Base-by-base conservation (phyloP, 192 early-diverging fungal species). In the Mortierella antarctica region DNA sequence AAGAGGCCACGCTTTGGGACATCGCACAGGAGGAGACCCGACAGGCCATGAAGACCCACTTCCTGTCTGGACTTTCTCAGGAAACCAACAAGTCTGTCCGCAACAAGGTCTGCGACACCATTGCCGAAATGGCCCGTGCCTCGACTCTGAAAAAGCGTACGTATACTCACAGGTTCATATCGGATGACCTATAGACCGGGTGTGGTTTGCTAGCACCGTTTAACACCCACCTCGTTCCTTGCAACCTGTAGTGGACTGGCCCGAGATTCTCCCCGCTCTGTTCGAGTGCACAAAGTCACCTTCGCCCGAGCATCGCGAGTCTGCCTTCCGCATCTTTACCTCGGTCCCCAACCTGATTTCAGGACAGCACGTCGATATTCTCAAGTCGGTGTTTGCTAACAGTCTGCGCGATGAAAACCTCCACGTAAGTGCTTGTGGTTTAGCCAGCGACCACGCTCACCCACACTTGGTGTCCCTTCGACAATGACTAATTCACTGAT, bases 81-180 rank as follows among this genome's bases (percentile, higher is more conserved):
- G 97, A 99, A 82, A 83, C 84, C 21, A 91, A 91, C 62, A 76
- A 85, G 67, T 84, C 85, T 12, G 91, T 94, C 31, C 90, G 96
- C 51, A 92, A 96, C 83, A 99, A 98, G 86, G 87, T 99, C 56
- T 95, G 93, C 79, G 97, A 99, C 83, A 94, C 96, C 23, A 93
- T 98, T 77, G 85, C 97, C 15, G 96, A 99, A 73, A 87, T 99
- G 55, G 90, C 93, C 69, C 90, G 89, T 75, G 86, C 88, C 62
- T 82, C 85, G 49, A 70, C 84, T 11, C 50, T 69, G 56, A 86
- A 84, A 68, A 84, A 82, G 55, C 84, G 88, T 89, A 70, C 82
- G 85, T 85, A 48, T 67, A 41, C 48, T 45, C n/a, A 41, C 7
- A 47, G 13, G 51, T 58, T 53, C 31, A 45, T 55, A 46, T 20